A percentile compares a stretch with the other conserved stretches of the same genome.
Evolutionary conservation across 164 flowering plant species (phyloP).

Genomic region (Echeveria elegans): DNA sequence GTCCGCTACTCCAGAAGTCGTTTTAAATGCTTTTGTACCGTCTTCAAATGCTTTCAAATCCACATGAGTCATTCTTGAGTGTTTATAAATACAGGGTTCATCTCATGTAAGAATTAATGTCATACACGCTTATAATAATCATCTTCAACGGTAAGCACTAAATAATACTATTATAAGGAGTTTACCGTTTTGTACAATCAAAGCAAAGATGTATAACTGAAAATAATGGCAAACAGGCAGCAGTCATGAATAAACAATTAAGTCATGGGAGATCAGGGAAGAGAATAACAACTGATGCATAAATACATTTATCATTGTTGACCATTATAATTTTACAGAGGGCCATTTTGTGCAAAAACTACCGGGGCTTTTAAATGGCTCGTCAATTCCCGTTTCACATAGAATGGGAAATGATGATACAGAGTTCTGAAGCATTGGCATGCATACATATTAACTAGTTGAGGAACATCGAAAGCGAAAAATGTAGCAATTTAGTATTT

Average conservation of each 20-base stretch:
- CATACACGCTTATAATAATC: not conserved
- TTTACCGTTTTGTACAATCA: no score
- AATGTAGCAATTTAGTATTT: no score
- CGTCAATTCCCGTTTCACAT: slow-evolving; percentile 57
- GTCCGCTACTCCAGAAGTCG: no score
- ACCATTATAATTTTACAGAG: slow-evolving; percentile 92
- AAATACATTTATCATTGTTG: slow-evolving; percentile 76
- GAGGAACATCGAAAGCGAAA: not conserved
- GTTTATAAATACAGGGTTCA: no score
- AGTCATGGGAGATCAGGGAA: not conserved
- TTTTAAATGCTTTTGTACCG: no score
- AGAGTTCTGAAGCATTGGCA: not conserved
- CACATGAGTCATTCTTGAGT: no score
- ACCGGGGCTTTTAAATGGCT: slow-evolving; percentile 71
- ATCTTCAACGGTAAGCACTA: not conserved
- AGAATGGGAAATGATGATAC: not conserved
- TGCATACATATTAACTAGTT: not conserved
- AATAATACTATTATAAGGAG: no score
- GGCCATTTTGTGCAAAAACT: slow-evolving; percentile 87
- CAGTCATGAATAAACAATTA: not conserved
- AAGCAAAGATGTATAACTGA: not conserved
- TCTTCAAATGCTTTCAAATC: no score
- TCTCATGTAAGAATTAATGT: not conserved
- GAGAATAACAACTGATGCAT: not conserved
- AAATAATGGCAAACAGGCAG: not conserved